Conservation (phyloP, 305 asterid species). For the Fraxinus xanthoxyloides region DNA sequence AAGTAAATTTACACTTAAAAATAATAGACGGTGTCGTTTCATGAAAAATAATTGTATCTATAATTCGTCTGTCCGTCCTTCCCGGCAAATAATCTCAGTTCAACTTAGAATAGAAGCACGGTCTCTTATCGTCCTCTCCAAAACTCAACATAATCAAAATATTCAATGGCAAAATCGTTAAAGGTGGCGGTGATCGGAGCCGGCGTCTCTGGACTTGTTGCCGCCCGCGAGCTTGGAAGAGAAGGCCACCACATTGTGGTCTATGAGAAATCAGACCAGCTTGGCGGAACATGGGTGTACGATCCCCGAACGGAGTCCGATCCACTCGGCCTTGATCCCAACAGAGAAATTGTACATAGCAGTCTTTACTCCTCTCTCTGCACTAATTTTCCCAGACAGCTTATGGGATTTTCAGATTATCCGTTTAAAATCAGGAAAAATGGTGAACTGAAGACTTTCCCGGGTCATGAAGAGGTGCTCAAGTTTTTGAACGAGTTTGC, state of each 20-base stretch:
- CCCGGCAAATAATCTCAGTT: not conserved
- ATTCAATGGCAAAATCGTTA: conserved; percentile 27
- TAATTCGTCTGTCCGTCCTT: not conserved
- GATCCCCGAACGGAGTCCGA: conserved; percentile 53
- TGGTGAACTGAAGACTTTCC: conserved; percentile 36
- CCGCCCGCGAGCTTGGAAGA: conserved; percentile 48
- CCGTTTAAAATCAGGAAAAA: conserved; percentile 32
- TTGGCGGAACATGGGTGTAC: conserved; percentile 70
- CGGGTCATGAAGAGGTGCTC: conserved; percentile 59
- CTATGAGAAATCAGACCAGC: conserved; percentile 46
- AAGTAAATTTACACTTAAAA: too few relatives aligned
- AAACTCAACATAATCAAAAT: not conserved
- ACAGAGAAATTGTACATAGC: conserved; percentile 49
- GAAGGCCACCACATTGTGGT: conserved; percentile 45
- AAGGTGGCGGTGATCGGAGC: conserved; percentile 81
- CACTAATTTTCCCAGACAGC: conserved; percentile 55
- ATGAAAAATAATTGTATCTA: not conserved
- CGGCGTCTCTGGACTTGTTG: conserved; percentile 55
- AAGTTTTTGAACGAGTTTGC: conserved; percentile 49
- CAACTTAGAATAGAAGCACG: not conserved
- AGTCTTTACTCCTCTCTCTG: conserved; percentile 53
- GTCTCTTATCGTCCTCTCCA: not conserved
- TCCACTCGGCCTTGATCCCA: conserved; percentile 54
- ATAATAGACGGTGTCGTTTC: too few relatives aligned
- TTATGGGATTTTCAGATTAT: conserved; percentile 61